Base-by-base conservation (phyloP, 768 basidiomycete species). In the Filobasidium floriforme region DNA sequence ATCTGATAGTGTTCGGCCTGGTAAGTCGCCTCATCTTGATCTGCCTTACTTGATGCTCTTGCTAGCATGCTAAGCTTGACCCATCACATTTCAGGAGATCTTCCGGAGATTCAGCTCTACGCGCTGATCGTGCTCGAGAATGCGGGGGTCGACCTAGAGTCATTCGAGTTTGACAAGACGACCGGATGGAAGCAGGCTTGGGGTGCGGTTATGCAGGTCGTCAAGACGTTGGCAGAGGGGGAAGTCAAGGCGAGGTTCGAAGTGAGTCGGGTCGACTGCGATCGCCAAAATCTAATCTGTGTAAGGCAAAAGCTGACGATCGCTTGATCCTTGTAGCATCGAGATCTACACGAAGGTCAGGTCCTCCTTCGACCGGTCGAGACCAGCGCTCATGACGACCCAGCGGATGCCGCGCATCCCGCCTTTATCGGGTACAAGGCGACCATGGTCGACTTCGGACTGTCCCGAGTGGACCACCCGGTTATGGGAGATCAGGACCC, bases 331-430 rank as follows among this genome's bases (percentile, higher is more conserved):
- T 41, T 41, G 1, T 68, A 99, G 94, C 96, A 99, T 79, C 91
- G 96, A 40, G 96, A 99, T 77, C 85, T 99, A n/a, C 96, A 99
- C 73, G 91, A 90, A 85, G 96, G 96, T 24, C 96, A 99, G 77
- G 89, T 99, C 60, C 83, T 99, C 9, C 85, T 98, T 59, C 86
- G 87, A 19, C 65, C 68, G 12, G 43, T 71, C 61, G 43, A n/a
- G 37, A 22, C 37, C 41, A 24, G 24, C 29, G n/a, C n/a, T n/a
- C 46, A 32, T 2, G 24, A 37, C 65, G 65, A 68, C 74, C 28
- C 59, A 11, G 59, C 11, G 5, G 40, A 60, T 11, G 1, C 18
- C 14, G 3, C 59, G 19, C 57, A 43, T 70, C 71, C 68, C 76
- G 76, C 77, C 81, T 70, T 66, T 76, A 44, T 66, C 71, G 90